phyloP scores from a whole-genome alignment of 139 green algal species.

The Diplosphaera chodatii region DNA sequence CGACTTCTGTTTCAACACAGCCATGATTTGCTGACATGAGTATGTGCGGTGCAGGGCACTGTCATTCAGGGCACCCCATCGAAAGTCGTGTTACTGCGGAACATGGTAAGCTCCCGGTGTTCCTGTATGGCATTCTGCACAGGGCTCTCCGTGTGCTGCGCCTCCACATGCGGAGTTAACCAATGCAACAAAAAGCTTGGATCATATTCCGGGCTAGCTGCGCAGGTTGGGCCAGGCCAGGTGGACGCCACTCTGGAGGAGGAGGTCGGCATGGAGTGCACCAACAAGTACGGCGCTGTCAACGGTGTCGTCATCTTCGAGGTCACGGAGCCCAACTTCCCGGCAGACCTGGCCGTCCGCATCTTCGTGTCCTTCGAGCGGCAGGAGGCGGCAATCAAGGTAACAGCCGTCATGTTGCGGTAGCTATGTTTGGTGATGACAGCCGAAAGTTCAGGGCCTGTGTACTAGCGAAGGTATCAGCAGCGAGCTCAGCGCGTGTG shows the following conservation, averaged over 20 bases:
- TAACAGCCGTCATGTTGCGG: too few species aligned
- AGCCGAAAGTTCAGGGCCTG: too few species aligned
- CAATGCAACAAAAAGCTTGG: too few species aligned
- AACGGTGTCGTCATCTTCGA: constrained; percentile 86
- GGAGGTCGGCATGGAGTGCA: constrained; percentile 83
- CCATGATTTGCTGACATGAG: not conserved
- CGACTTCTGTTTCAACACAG: not conserved
- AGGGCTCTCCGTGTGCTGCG: too few species aligned
- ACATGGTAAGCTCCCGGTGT: constrained; percentile 63
- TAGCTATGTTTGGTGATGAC: too few species aligned
- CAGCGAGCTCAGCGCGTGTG: too few species aligned
- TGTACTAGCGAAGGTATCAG: too few species aligned
- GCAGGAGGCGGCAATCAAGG: constrained; percentile 65
- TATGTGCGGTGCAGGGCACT: constrained; percentile 6
- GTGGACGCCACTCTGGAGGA: constrained; percentile 90
- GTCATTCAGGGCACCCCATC: constrained; percentile 31
- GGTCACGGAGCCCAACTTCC: constrained; percentile 67
- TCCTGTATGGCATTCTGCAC: too few species aligned
- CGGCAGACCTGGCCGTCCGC: constrained; percentile 66
- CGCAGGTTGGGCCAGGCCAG: constrained; percentile 58
- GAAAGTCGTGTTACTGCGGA: constrained; percentile 56
- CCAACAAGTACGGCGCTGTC: constrained; percentile 77
- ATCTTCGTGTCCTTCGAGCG: constrained; percentile 88
- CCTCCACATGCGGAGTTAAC: too few species aligned
- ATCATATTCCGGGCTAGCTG: too few species aligned